Base-by-base conservation (phyloP, 768 basidiomycete species). In the Boletus rubescentipes region DNA sequence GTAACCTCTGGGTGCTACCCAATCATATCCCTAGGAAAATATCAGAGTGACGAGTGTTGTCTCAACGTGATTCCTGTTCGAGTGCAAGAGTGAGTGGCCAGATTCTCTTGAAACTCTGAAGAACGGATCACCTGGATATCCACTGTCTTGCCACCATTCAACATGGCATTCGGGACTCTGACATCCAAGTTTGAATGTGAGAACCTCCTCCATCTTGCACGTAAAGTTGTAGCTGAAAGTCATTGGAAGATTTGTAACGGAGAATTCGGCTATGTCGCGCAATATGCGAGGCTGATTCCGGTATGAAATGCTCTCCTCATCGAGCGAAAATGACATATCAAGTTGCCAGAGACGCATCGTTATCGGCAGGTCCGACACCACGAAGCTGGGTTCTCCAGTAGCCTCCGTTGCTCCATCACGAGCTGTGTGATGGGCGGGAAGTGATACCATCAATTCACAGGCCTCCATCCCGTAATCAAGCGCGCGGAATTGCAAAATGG, bases 391-490 rank as follows among this genome's bases (percentile, higher is more conserved):
- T 26, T 26, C 26, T 26, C 26, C 46, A 9, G 26, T 40, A n/a
- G 20, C 35, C n/a, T 34, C 20, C 30, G 8, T 14, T 15, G 8
- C 18, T 15, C 31, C 39, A 10, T 35, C 51, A 9, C 14, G 21
- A 12, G 9, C 21, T 40, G 31, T 4, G 5, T n/a, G 39, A 12
- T 16, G 39, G 11, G 32, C 26, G 14, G 53, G 53, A 20, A 54
- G 34, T 18, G 46, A 35, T 43, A 54, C 37, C 30, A 15, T 43
- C 18, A 54, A 11, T 30, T 54, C 53, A 15, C 53, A 48, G 11
- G 46, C 40, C 5, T 54, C 53, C 53, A 54, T 54, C 10, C 29
- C 46, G 23, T 54, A 54, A 30, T 54, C 53, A 3, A 54, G 18
- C 29, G 53, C 20, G 12, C 15, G 53, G 23, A 54, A 54, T 36